Evolutionary conservation across 768 basidiomycete genomes (phyloP).

Genomic region (Naganishia antarctica): DNA sequence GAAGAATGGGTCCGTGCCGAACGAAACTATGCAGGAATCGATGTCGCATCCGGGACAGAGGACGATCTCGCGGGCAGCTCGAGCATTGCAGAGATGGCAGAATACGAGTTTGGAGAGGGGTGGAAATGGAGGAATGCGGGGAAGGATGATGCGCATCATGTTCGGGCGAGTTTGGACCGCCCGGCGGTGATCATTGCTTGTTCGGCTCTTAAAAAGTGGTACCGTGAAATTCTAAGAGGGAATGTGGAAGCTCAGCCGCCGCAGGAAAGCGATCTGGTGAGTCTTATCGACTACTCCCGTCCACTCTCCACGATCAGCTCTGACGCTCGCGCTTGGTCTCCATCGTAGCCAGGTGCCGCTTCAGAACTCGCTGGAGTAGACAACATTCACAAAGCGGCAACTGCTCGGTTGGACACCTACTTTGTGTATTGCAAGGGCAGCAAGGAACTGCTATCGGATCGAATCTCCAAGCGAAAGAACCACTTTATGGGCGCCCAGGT

Average conservation of each 20-base stretch:
- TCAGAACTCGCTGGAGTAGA: conserved; percentile 7
- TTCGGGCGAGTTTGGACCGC: conserved; percentile 35
- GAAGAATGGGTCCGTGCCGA: conserved; percentile 33
- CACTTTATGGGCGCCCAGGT: conserved; percentile 46
- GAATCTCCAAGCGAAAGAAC: conserved; percentile 45
- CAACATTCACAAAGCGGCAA: conserved; percentile 37
- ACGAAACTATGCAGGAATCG: conserved; percentile 11
- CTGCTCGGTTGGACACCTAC: conserved; percentile 57
- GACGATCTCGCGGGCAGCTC: neutral
- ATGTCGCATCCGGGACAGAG: neutral
- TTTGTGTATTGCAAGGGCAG: conserved; percentile 63
- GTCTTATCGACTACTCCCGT: conserved; percentile 13
- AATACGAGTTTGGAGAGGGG: conserved; percentile 34
- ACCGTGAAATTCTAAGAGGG: conserved; percentile 77
- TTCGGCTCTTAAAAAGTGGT: conserved; percentile 73
- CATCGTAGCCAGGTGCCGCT: neutral
- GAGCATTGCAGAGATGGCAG: conserved; percentile 24
- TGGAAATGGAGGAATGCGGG: conserved; percentile 20
- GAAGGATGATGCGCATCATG: conserved; percentile 21
- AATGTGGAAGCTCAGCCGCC: conserved; percentile 44
- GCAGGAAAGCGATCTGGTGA: conserved; percentile 38
- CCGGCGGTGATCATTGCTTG: conserved; percentile 76
- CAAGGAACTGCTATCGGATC: conserved; percentile 37
- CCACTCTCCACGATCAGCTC: no score
- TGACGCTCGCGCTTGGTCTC: neutral